Base-by-base conservation (phyloP, 2,329 filamentous ascomycete genomes). In the Thielaviopsis punctulata region DNA sequence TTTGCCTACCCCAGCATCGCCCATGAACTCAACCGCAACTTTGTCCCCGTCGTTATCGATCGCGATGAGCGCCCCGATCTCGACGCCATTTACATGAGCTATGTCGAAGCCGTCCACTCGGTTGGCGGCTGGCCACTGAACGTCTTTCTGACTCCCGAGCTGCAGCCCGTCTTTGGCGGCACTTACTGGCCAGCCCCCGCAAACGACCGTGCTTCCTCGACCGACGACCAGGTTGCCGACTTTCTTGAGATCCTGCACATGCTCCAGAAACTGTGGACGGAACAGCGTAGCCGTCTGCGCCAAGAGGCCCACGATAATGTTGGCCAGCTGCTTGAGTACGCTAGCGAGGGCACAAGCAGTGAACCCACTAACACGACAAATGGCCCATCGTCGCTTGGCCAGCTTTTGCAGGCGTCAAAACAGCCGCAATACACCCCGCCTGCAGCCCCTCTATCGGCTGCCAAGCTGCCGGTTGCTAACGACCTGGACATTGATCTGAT, bases 81-180 rank as follows among this genome's bases (percentile, higher is more conserved):
- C 57, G 92, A 98, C 62, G 81, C 85, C 56, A 89, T 96, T 58
- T 96, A 96, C 65, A 95, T 95, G 87, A 95, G 95, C 69, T 98
- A 95, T 65, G 83, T 95, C 41, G 88, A 95, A 64, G 90, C 90
- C 1, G 90, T 92, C 10, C 94, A 84, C 54, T 88, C 85, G 19
- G 82, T 79, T 1, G 90, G 88, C 9, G 92, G 92, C 39, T 96
- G 92, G 89, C 92, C 92, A 1, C 69, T 96, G 56, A 96, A 95
- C 62, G 82, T 95, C n/a, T 96, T 98, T 63, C 75, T 96, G 25
- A 98, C 92, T 0, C 88, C 92, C 0, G 82, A 94, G 59, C 75
- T 96, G 23, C 83, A 95, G 62, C 92, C 92, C 0, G 84, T 98
- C 9, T 96, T 95, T 66, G 92, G 92, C 36, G 90, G 90, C 22